Base-by-base conservation (phyloP, 2,329 filamentous ascomycete species). In the Nigrospora osmanthi region DNA sequence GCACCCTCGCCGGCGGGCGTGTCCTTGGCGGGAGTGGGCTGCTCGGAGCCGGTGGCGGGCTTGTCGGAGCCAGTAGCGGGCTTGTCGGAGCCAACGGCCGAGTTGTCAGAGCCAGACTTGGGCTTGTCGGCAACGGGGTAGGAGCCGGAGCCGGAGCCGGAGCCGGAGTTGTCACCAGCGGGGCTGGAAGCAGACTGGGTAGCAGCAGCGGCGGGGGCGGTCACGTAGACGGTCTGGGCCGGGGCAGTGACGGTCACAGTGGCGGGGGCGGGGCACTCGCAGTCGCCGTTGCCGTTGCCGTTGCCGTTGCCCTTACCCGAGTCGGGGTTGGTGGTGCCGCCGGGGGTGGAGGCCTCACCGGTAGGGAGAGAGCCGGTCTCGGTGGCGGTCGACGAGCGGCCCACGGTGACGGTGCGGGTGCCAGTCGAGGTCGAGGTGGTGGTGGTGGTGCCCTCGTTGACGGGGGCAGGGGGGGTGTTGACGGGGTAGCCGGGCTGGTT, bases 351-450 rank as follows among this genome's bases (percentile, higher is more conserved):
- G 35, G 16, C n/a, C 13, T 43, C 28, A 34, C 11, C 40, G 35
- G 42, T 40, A 15, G 28, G 35, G 23, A 44, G 23, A 13, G 35
- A 5, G 13, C 35, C 41, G 35, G 45, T 45, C 9, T 40, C 39
- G 33, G 49, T 49, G 37, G 47, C 40, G 30, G 48, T 49, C 3
- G 42, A 45, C 6, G 49, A 31, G 37, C 49, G 44, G 28, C 40
- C 35, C 31, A 61, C 47, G 39, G 58, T 61, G 41, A 61, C 55
- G n/a, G 58, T 61, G 33, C 56, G 55, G 32, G 58, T 61, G 12
- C 57, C 57, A 28, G 58, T 61, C 28, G 54, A 53, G 39, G 59
- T 61, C 16, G 48, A 42, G n/a, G 58, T 61, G 15, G 54, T 59
- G 36, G 58, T 59, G 11, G 59, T 59, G 38, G 59, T 61, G 32